Base-by-base conservation (phyloP, 345 rosid genomes). In the rapeseed (Brassica napus) region DNA sequence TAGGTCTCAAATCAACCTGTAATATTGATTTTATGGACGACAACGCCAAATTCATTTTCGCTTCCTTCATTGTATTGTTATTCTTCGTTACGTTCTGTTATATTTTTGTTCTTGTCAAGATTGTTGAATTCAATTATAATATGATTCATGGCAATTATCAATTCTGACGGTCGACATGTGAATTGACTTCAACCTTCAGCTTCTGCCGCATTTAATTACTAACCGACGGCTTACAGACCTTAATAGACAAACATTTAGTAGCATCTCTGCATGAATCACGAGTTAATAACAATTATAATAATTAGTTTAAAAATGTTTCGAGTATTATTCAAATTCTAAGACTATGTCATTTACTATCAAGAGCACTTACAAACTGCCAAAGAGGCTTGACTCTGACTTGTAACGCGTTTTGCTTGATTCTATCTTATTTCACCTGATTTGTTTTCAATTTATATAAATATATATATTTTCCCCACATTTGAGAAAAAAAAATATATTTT, bases 151-250 rank as follows among this genome's bases (percentile, higher is more conserved):
- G 52, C n/a, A 15, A 47, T 60, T 3, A 74, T 73, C 60, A 74
- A 62, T 32, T 74, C 21, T 8, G 82, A 28, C 79, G 79, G 79
- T 79, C 59, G 75, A 74, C 75, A 73, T 73, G 69, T 79, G 74
- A n/a, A 18, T 73, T 79, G 82, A 72, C 73, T 78, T 49, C 21
- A 11, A 23, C 4, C 12, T 64, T 37, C 16, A 49, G 18, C n/a
- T 71, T 70, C 1, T 54, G 44, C 39, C 4, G 30, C 77, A 30
- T 59, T 78, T 58, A 58, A 6, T 59, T 79, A 65, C 39, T 39
- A 16, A 15, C 59, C 61, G 54, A 72, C 77, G n/a, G 52, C 73
- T 79, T 4, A 39, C 15, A 39, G 21, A 10, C 54, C 72, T 24
- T 5, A 6, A 1, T 10, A 16, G 4, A 68, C 2, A 61, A 60